Evolutionary conservation across 176 grass and related monocot species (phyloP), one percentile per base, ranked within the genome.

Genomic region (Carex kokanica): DNA sequence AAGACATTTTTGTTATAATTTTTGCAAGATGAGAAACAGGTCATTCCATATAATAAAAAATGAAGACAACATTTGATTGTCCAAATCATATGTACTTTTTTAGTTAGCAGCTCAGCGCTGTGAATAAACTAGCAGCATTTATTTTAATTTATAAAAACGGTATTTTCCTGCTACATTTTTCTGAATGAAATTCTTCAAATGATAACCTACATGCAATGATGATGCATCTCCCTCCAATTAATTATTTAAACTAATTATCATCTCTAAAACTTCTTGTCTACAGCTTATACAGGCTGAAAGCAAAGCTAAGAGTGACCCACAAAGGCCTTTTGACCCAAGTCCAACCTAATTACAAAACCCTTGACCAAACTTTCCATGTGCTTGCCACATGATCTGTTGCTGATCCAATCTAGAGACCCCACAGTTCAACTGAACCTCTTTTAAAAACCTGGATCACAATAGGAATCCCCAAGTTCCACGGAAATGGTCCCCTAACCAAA

Each of bases 351-450:
- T 67, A 82, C 40, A 49, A 29, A 82, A 65, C 63, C 15, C 60
- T 62, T 43, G 60, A 82, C 80, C 80, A 82, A 68, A 82, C 80
- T 54, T 82, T 67, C 63, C 80, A 82, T 82, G 80, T 82, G 60
- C 59, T 17, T 27, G 40, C 14, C 80, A 82, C 80, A 82, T 82
- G 80, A 82, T 82, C 36, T 82, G 60, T 82, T 68, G 20, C 38
- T 67, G 80, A 65, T 82, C 80, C 80, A 82, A 82, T 82, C 80
- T 82, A 65, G 63, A 68, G 47, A 65, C 80, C 57, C 80, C 80
- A 67, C 57, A 68, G 57, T 20, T 57, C 54, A 58, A 47, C 3
- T 58, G 14, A n/a, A 45, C 31, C 56, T 36, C 31, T 64, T 49
- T 47, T 49, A 82, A 54, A 82, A 64, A 24, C 40, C 60, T 54